Evolutionary conservation across 2,329 filamentous ascomycete species (phyloP), one percentile per base, ranked within the genome.

Genomic region (Aspergillus floridensis): DNA sequence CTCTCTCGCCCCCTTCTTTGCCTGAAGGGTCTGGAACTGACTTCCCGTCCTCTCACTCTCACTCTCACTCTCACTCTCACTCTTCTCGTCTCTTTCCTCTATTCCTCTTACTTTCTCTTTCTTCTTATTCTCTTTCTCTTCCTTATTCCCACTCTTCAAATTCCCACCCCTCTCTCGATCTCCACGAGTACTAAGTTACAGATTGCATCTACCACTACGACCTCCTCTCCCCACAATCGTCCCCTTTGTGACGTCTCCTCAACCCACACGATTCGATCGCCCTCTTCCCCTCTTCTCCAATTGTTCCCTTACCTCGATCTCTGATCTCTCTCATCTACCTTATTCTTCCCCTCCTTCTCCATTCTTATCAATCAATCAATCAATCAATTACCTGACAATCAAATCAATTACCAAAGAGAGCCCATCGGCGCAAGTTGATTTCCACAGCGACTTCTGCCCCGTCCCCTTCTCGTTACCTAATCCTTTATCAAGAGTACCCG

Each of bases 401-500:
- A 6, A 35, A 29, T 29, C 26, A 2, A 29, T 29, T 29, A 29
- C 7, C 26, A 29, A 8, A 29, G 22, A 22, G 22, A 22, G 22
- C 22, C 4, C 22, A 22, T 22, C 22, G 22, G 22, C 22, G 22
- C 22, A 22, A 22, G 22, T 22, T 22, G 22, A 22, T 22, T 22
- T 4, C 22, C 22, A 22, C 22, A 22, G 22, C 22, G 4, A 3
- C 22, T 22, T 3, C 22, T 22, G 22, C 22, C 22, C 22, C 22
- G 22, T 22, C 22, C 22, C 44, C 31, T 22, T 41, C 50, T 49
- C n/a, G 26, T 57, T 50, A 55, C 46, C 54, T 57, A 59, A 57
- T 53, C 62, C 65, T 49, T 31, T 57, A 38, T 46, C 52, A 54
- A 41, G 32, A 24, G 47, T 61, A 61, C 63, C 63, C 61, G 65